Evolutionary conservation across 768 basidiomycete species (phyloP), one percentile per base, ranked within the genome.

Genomic region (Mycena sanguinolenta): DNA sequence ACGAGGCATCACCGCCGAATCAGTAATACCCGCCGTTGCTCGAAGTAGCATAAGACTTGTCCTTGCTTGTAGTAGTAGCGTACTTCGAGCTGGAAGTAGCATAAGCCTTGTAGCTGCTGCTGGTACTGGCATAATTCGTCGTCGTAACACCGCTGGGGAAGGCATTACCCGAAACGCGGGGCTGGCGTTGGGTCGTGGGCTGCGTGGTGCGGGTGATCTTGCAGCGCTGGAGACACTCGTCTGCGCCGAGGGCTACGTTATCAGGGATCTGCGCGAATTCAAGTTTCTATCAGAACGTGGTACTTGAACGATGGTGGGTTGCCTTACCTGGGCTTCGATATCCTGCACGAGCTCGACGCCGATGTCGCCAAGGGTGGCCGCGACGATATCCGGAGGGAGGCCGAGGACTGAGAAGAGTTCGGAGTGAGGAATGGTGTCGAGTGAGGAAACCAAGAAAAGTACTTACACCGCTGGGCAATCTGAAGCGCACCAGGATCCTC

Each of bases 381-480:
- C 61, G 19, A 69, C 66, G 34, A 73, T 71, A 58, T 74, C 73
- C 25, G 58, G 34, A 6, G 73, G 54, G 28, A 74, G 58, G 5
- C 73, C 73, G 57, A 70, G 34, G 64, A 74, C 73, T 74, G 36
- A 39, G 7, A 58, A 36, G n/a, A n/a, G 55, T 19, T 38, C 17
- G 5, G 28, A 10, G n/a, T 38, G 3, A 50, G 16, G 0, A 27
- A 39, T 32, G 2, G 19, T 17, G 3, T 44, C 23, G 12, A 32
- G n/a, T n/a, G 54, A 8, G 28, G 55, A 53, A n/a, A 21, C 30
- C 32, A 53, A 58, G 44, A 13, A 34, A 30, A n/a, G n/a, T 16
- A 59, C 69, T 55, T 58, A 69, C 75, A 71, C 17, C 73, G 73
- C 58, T 74, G 73, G 3, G 64, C 73, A n/a, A 71, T 39, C 17